phyloP scores from a whole-genome alignment of 371 early-diverging fungal genomes.

The Funneliformis caledonium region DNA sequence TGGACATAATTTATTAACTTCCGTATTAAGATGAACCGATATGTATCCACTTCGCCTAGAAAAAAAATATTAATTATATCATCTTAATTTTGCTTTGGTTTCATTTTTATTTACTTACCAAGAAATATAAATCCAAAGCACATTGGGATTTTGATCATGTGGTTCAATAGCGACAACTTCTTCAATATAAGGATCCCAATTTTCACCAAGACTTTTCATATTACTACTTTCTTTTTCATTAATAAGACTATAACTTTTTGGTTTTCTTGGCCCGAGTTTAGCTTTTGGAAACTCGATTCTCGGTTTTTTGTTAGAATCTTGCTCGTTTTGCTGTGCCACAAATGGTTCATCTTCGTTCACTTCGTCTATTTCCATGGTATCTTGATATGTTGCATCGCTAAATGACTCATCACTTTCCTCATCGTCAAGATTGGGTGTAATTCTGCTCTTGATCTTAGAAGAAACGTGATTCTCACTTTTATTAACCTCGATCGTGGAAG shows the following conservation, averaged over 20 bases:
- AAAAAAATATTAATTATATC: neutral
- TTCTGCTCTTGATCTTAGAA: no score
- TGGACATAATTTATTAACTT: constrained; percentile 34
- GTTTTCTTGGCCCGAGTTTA: neutral
- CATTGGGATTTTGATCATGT: neutral
- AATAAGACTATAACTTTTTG: neutral
- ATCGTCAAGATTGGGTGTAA: no score
- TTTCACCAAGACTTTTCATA: neutral
- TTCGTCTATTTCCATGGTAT: neutral
- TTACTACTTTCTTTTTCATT: neutral
- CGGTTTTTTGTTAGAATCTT: neutral
- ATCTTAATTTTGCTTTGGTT: no score
- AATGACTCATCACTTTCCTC: no score
- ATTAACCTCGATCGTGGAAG: neutral
- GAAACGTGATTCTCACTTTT: neutral
- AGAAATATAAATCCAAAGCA: constrained; percentile 31
- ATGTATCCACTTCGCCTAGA: constrained; percentile 31
- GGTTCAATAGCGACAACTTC: constrained; percentile 38
- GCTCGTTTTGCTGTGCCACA: neutral
- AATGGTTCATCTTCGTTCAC: neutral
- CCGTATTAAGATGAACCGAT: constrained; percentile 34
- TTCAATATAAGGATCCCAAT: constrained; percentile 34
- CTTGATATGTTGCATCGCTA: neutral
- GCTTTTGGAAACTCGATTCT: neutral
- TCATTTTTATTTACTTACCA: constrained; percentile 21